A percentile compares a stretch with the other conserved stretches of the same genome.
These are phyloP conservation scores for Phylloporus rhodoxanthus DNA, from an alignment of 768 basidiomycete genomes.

Conservation along the genomic window DNA sequence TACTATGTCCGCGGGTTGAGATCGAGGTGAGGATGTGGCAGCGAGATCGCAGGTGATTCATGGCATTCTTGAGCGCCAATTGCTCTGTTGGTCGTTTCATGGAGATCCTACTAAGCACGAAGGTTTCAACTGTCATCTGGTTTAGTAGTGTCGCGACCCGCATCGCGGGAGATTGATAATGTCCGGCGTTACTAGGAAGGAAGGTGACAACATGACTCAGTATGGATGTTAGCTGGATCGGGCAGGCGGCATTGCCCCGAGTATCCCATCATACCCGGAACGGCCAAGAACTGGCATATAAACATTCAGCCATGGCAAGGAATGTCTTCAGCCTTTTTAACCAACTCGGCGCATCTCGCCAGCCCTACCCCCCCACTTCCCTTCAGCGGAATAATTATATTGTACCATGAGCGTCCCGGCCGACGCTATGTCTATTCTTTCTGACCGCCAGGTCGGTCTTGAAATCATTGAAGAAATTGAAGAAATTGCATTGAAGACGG, in stretches of 20 bases:
- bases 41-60: neutral
- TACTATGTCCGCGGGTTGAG: neutral
- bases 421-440: constrained; percentile 1
- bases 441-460: constrained; percentile 12
- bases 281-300: constrained; percentile 12
- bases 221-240: neutral
- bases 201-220: neutral
- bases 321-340: neutral
- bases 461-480: neutral
- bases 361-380: neutral
- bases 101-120: neutral
- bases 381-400: neutral
- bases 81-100: neutral
- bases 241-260: neutral
- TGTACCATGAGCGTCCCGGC: constrained; percentile 10
- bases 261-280: neutral
- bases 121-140: neutral
- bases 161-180: neutral
- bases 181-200: neutral
- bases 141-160: constrained; percentile 4
- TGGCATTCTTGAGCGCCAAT: neutral
- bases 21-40: neutral
- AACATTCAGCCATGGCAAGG: constrained; percentile 7
- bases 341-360: neutral
- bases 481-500: constrained; percentile 9